Conservation (phyloP, 148 eudicot species). For the Rhododendron vialii region DNA sequence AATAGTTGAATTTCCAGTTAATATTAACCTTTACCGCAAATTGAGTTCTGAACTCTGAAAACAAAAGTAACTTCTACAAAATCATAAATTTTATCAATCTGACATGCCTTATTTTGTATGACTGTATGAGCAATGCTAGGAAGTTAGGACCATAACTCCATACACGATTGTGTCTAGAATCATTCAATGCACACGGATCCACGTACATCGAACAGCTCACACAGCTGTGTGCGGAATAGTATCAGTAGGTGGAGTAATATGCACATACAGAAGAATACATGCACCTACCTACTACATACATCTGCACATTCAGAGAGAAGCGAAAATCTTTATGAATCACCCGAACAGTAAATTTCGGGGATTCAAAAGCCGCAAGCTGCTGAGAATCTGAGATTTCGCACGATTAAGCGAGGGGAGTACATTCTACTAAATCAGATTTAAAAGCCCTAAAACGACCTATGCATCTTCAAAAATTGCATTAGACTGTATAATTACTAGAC, state of each 20-base stretch:
- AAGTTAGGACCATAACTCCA: not conserved
- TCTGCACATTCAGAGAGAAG: not conserved
- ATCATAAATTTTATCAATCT: not conserved
- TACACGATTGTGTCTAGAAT: not conserved
- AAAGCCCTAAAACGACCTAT: not conserved
- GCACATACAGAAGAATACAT: not conserved
- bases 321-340: not conserved
- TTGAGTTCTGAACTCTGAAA: not conserved
- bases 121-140: not conserved
- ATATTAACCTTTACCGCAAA: not conserved
- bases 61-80: not conserved
- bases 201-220: not conserved
- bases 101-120: not conserved
- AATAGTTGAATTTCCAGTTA: not conserved
- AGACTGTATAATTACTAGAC: no score
- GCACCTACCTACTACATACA: not conserved
- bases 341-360: not conserved
- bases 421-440: not conserved
- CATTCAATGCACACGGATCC: not conserved
- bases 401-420: not conserved
- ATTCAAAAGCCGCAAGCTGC: not conserved
- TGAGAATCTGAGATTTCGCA: not conserved
- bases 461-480: not conserved
- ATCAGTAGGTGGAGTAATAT: not conserved
- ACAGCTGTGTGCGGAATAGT: not conserved